Evolutionary conservation across 768 basidiomycete species (phyloP), one percentile per base, ranked within the genome.

Genomic region (Baorangia bicolor): DNA sequence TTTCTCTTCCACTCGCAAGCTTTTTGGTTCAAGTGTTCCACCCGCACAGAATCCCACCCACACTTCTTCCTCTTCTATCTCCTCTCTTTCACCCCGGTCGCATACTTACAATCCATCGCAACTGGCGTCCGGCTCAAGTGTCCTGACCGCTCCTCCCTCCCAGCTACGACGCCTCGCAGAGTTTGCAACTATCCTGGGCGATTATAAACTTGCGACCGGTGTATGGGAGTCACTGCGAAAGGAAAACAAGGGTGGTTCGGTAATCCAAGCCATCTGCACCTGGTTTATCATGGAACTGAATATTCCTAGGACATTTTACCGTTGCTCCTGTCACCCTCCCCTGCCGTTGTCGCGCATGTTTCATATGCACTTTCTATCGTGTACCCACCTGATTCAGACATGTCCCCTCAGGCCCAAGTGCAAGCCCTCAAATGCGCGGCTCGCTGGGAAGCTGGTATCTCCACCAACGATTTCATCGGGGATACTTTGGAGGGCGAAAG

Each of bases 131-230:
- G 55, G 56, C 23, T 64, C 53, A 37, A 45, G n/a, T 31, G 58
- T 55, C 41, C 39, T 55, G 2, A 46, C 58, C 38, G 65, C 77
- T 27, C 78, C 81, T 8, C 83, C 84, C 8, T 78, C 86, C 5
- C 91, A 88, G 63, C 85, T 88, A 59, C 81, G 94, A 42, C 85
- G 96, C n/a, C 76, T 98, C 4, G 97, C 94, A 11, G 97, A 99
- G 70, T 95, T 98, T 73, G 87, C 93, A 10, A 97, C 97, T 20
- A 84, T 95, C 55, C 73, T 98, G 3, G 90, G 94, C 4, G 97
- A 99, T 71, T 85, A 86, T 69, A 93, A 91, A 62, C 78, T 95
- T 31, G 96, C 95, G 0, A 76, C 82, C 3, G 73, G 75, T 9
- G 84, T 94, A 4, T 98, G 95, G 90, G 97, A 98, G 67, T 77